Percentiles rank a stretch among this genome's conserved stretches.
phyloP scores from a whole-genome alignment of 768 basidiomycete species.

The Suillus fuscotomentosus region DNA sequence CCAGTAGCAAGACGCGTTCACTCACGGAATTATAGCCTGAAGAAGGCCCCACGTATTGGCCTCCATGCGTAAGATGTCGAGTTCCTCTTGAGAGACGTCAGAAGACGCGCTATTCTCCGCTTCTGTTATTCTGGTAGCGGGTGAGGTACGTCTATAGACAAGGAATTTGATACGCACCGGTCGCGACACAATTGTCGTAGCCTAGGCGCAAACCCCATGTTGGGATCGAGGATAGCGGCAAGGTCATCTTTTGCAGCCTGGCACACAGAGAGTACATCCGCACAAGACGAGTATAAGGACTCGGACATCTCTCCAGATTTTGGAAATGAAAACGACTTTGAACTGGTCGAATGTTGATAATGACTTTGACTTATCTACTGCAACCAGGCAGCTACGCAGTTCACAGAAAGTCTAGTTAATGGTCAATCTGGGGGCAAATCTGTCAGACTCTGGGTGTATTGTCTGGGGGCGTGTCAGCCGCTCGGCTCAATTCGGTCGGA shows the following conservation, averaged over 20 bases:
- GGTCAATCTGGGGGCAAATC: no score
- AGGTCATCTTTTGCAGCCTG: conserved; percentile 59
- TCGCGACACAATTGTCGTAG: conserved; percentile 51
- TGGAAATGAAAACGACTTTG: background rate
- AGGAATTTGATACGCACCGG: conserved; percentile 43
- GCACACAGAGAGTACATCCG: conserved; percentile 60
- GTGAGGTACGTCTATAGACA: background rate
- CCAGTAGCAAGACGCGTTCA: conserved; percentile 16
- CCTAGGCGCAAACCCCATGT: conserved; percentile 68
- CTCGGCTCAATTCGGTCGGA: no score
- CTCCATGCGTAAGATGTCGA: conserved; percentile 68
- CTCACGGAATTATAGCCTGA: conserved; percentile 75
- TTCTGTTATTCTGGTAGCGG: conserved; percentile 47
- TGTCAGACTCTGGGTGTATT: no score
- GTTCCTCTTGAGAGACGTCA: conserved; percentile 45
- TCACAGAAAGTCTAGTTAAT: no score
- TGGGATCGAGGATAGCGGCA: conserved; percentile 59
- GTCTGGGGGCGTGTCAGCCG: no score
- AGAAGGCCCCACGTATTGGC: conserved; percentile 81
- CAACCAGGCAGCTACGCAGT: background rate
- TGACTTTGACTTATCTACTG: background rate
- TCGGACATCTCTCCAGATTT: conserved; percentile 23
- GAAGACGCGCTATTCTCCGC: conserved; percentile 40
- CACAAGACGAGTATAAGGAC: conserved; percentile 60
- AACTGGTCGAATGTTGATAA: background rate